Conservation (phyloP, 768 basidiomycete genomes). For the Boletales sp. region DNA sequence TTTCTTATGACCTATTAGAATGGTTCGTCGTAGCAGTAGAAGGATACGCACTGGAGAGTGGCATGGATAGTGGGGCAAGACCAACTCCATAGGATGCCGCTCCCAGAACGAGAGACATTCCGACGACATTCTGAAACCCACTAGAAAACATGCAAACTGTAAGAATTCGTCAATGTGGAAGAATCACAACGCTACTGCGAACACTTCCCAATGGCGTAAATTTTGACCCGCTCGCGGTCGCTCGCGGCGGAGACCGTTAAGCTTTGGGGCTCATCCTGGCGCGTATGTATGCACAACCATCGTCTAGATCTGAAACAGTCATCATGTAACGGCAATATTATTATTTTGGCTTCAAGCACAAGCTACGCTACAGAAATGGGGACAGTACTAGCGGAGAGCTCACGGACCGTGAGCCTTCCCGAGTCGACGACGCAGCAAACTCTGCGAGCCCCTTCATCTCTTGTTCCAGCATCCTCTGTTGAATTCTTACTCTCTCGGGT, state of each 20-base stretch:
- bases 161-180: not conserved
- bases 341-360: no score
- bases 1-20: constrained; percentile 35
- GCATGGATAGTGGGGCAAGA: constrained; percentile 69
- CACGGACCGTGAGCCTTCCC: no score
- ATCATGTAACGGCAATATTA: no score
- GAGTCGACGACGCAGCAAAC: no score
- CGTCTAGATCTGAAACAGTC: no score
- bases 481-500: not conserved
- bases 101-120: constrained; percentile 61
- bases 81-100: constrained; percentile 65
- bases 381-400: not conserved
- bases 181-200: not conserved
- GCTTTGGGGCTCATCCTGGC: no score
- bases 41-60: constrained; percentile 54
- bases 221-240: no score
- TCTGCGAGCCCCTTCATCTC: no score
- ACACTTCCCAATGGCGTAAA: not conserved
- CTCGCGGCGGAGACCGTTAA: no score
- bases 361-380: not conserved
- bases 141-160: constrained; percentile 19
- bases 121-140: constrained; percentile 19
- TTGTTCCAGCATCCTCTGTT: constrained; percentile 4
- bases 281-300: no score
- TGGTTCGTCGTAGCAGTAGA: not conserved